Conservation (phyloP, 495 filamentous ascomycete species). For the Neurospora sp. region DNA sequence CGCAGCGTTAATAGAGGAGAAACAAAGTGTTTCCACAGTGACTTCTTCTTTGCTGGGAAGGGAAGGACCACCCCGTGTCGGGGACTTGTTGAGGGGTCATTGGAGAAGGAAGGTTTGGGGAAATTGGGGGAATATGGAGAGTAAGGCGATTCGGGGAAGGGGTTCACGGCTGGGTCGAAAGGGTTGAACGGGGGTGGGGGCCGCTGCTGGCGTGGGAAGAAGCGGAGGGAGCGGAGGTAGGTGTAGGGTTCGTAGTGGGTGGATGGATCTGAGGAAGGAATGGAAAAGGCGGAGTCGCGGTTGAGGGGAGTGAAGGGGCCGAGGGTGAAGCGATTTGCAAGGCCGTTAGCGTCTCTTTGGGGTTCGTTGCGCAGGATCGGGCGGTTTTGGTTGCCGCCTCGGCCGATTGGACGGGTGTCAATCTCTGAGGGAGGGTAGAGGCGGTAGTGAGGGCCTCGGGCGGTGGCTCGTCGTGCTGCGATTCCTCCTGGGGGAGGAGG, state of each 20-base stretch:
- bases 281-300: background rate
- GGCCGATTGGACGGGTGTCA: background rate
- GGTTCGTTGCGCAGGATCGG: background rate
- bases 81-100: background rate
- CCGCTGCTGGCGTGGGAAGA: background rate
- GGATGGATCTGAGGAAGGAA: background rate
- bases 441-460: background rate
- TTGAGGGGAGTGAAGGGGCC: background rate
- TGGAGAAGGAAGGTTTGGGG: background rate
- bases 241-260: constrained; percentile 10
- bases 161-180: background rate
- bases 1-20: constrained; percentile 19
- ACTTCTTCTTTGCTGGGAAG: background rate
- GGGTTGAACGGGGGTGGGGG: background rate
- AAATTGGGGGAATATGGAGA: background rate
- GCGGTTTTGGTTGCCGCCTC: background rate
- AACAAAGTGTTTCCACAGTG: constrained; percentile 6
- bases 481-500: background rate
- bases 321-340: background rate
- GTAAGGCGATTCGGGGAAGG: background rate
- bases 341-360: background rate
- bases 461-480: background rate
- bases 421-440: background rate
- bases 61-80: background rate
- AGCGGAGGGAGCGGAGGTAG: constrained; percentile 10